phyloP scores from a whole-genome alignment of 257 asterid species.

The Knoxia roxburghii region DNA sequence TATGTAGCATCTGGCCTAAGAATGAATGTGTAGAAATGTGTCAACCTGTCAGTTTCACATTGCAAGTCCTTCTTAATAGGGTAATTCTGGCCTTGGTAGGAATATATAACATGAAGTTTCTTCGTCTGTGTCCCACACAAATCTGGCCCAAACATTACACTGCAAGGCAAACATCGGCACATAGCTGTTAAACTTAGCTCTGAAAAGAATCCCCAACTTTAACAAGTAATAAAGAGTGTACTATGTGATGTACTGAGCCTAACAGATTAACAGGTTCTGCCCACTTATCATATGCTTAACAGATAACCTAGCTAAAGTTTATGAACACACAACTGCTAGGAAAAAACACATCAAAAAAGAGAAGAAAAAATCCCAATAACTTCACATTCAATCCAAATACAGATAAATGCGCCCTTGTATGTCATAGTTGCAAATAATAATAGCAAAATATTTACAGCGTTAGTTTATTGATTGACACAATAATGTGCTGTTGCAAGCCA shows the following conservation, averaged over 20 bases:
- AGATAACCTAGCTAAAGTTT: background rate
- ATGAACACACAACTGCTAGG: too few relatives aligned
- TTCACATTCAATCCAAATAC: background rate
- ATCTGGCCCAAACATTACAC: slow-evolving; percentile 98
- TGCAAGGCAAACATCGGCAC: slow-evolving; percentile 32
- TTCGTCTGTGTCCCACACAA: slow-evolving; percentile 90
- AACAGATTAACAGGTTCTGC: background rate
- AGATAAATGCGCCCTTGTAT: background rate
- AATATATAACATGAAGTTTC: slow-evolving; percentile 75
- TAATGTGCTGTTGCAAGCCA: too few relatives aligned
- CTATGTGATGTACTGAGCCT: background rate
- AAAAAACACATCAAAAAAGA: background rate
- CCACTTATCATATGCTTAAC: background rate
- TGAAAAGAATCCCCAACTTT: background rate
- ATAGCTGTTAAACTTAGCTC: background rate
- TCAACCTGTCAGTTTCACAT: slow-evolving; percentile 84
- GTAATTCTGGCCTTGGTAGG: slow-evolving; percentile 84
- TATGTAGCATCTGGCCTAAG: slow-evolving; percentile 88
- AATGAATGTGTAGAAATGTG: slow-evolving; percentile 91
- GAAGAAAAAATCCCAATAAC: background rate
- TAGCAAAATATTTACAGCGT: background rate
- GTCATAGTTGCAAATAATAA: background rate
- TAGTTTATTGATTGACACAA: background rate
- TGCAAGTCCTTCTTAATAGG: slow-evolving; percentile 85
- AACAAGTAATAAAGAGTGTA: background rate